Evolutionary conservation across 164 flowering plant species (phyloP), one percentile per base, ranked within the genome.

Genomic region (Liriodendron chinense): DNA sequence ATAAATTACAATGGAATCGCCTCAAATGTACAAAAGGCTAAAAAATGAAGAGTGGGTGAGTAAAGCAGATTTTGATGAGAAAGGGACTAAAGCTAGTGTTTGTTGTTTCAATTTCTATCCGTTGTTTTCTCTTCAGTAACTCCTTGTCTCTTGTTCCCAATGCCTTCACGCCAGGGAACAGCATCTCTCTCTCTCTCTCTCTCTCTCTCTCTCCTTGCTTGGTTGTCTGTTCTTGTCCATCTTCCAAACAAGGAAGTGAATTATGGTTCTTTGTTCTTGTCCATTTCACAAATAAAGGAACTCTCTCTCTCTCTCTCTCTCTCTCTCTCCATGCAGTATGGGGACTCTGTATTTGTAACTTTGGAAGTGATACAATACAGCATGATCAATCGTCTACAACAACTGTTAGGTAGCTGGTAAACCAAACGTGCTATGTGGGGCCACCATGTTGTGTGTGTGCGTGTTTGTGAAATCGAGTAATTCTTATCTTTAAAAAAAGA

Each of bases 121-220:
- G 91, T 88, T 75, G 83, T 84, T 88, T 83, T 91, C 90, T 79
- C 26, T 56, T 57, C 71, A 78, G 76, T 85, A 74, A 80, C 82
- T 76, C 65, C 64, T 50, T 74, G 64, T 75, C 76, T 77, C 78
- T 68, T 70, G 65, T 71, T 76, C 69, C 74, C 75, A 73, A 68
- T 72, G 76, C 69, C 72, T 47, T 59, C 64, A 74, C 62, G 50
- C n/a, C 72, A 80, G 78, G 80, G 49, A 81, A 73, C 84, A 76
- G 47, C 79, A 62, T 26, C 71, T 47, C 59, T 59, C 53, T 62
- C 62, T 49, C 28, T 21, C 23, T 9, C 73, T 63, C 16, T 23
- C n/a, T 71, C 50, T 43, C 47, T 53, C 70, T 18, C n/a, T 14
- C 59, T 22, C 10, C 9, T 63, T 18, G 20, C 48, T 56, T 4